These are phyloP conservation scores for Recurvomyces mirabilis DNA, from an alignment of 495 filamentous ascomycete genomes.

Conservation along the genomic window DNA sequence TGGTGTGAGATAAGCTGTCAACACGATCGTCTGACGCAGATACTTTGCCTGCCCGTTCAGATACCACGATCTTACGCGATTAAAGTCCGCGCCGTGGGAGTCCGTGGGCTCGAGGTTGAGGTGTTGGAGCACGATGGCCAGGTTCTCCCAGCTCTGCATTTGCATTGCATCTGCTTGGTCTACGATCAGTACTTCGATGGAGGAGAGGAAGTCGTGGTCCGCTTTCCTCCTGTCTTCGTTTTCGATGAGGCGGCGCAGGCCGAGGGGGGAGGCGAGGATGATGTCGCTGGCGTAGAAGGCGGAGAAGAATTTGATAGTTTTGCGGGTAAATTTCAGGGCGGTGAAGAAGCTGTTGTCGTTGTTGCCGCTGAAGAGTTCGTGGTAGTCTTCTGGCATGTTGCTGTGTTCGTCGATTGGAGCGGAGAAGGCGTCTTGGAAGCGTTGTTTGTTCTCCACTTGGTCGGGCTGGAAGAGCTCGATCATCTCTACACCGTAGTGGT, in stretches of 20 bases:
- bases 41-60: slow-evolving; percentile 71
- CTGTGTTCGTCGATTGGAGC: slow-evolving; percentile 50
- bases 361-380: slow-evolving; percentile 82
- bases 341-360: slow-evolving; percentile 94
- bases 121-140: slow-evolving; percentile 80
- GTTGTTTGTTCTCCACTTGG: slow-evolving; percentile 89
- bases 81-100: slow-evolving; percentile 88
- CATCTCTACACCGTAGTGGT: slow-evolving; percentile 63
- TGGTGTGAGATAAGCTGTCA: slow-evolving; percentile 75
- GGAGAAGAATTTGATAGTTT: slow-evolving; percentile 86
- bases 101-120: slow-evolving; percentile 84
- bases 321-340: slow-evolving; percentile 88
- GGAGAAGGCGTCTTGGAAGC: slow-evolving; percentile 67
- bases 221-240: slow-evolving; percentile 63
- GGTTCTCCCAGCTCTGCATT: slow-evolving; percentile 98
- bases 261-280: slow-evolving; percentile 80
- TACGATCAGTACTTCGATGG: slow-evolving; percentile 77
- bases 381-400: slow-evolving; percentile 75
- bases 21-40: slow-evolving; percentile 72
- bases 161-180: slow-evolving; percentile 88
- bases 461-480: slow-evolving; percentile 63
- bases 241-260: slow-evolving; percentile 79
- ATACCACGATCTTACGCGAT: slow-evolving; percentile 82
- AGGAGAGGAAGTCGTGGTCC: slow-evolving; percentile 85
- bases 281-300: slow-evolving; percentile 95